Conservation (phyloP, 345 rosid genomes). For the Dimocarpus longan region DNA sequence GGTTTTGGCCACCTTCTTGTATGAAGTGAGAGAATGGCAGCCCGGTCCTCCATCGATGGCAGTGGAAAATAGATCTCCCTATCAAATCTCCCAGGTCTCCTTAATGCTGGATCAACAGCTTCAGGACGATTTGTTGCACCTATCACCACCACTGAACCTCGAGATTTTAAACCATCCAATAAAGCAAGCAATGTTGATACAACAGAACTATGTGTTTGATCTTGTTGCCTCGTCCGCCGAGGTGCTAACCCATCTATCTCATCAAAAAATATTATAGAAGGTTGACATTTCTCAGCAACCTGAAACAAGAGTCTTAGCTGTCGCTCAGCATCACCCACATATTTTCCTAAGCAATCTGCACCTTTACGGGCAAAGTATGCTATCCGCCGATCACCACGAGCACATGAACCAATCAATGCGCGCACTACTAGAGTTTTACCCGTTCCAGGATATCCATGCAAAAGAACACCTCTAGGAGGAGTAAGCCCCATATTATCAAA, state of each 20-base stretch:
- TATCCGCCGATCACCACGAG: slow-evolving; percentile 85
- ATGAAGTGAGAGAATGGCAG: slow-evolving; percentile 89
- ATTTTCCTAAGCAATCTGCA: slow-evolving; percentile 98
- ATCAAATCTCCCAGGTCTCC: slow-evolving; percentile 99
- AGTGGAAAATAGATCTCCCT: slow-evolving; percentile 93
- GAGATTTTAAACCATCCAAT: slow-evolving; percentile 92
- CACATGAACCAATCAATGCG: slow-evolving; percentile 91
- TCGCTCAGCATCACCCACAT: slow-evolving; percentile 99
- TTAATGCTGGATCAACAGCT: slow-evolving; percentile 95
- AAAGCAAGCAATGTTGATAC: slow-evolving; percentile 96
- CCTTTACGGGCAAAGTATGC: slow-evolving; percentile 99
- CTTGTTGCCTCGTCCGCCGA: slow-evolving; percentile 84
- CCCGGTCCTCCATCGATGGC: slow-evolving; percentile 83
- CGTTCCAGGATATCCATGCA: slow-evolving; percentile 99
- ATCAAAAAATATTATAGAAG: slow-evolving; percentile 95
- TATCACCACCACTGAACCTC: slow-evolving; percentile 98
- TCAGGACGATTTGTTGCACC: slow-evolving; percentile 99
- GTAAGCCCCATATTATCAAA: slow-evolving; percentile 88
- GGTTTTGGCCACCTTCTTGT: slow-evolving; percentile 95
- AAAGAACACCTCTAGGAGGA: slow-evolving; percentile 95
- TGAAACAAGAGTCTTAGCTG: slow-evolving; percentile 98
- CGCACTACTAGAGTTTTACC: slow-evolving; percentile 98
- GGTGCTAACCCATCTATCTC: slow-evolving; percentile 99
- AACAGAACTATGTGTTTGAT: slow-evolving; percentile 98
- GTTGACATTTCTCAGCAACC: slow-evolving; percentile 98